Percentiles rank a stretch among this genome's conserved stretches.
phyloP scores from a whole-genome alignment of 2,329 filamentous ascomycete genomes.

The Hypocreales sp. region DNA sequence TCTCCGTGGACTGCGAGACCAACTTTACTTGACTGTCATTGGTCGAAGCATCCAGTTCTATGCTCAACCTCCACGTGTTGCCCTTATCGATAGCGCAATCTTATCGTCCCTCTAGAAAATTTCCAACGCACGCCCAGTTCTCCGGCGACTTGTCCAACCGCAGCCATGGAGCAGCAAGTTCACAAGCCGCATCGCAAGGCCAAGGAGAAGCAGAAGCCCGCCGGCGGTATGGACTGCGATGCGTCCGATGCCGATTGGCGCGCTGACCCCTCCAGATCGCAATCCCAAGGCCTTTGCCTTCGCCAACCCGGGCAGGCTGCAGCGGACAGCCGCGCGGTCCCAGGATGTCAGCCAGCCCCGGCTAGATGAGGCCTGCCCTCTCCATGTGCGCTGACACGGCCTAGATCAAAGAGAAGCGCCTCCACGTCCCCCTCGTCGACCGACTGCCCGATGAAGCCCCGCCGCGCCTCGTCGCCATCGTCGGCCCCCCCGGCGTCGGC shows the following conservation, averaged over 20 bases:
- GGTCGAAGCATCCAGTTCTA: too few species aligned
- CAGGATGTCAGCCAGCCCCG: slow-evolving; percentile 54
- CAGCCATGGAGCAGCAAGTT: slow-evolving; percentile 64
- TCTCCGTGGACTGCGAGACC: too few species aligned
- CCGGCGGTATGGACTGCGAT: too few species aligned
- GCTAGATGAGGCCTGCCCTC: too few species aligned
- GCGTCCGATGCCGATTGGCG: too few species aligned
- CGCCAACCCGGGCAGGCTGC: slow-evolving; percentile 64
- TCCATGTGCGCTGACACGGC: too few species aligned
- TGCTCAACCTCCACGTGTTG: too few species aligned
- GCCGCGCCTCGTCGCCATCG: slow-evolving; percentile 81
- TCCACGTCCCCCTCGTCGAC: slow-evolving; percentile 95
- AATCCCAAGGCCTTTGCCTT: slow-evolving; percentile 90
- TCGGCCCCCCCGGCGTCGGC: slow-evolving; percentile 86
- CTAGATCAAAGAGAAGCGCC: slow-evolving; percentile 82
- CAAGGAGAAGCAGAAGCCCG: slow-evolving; percentile 86
- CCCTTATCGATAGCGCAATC: too few species aligned
- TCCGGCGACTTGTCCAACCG: too few species aligned
- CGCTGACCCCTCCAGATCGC: slow-evolving; percentile 32
- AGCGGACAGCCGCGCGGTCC: slow-evolving; percentile 57
- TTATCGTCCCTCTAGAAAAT: too few species aligned
- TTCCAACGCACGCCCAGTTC: too few species aligned
- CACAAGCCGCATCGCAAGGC: slow-evolving; percentile 75
- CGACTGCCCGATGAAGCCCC: slow-evolving; percentile 89
- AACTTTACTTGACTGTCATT: too few species aligned